phyloP scores from a whole-genome alignment of 2,329 filamentous ascomycete genomes.

The Sporothrix inflata region DNA sequence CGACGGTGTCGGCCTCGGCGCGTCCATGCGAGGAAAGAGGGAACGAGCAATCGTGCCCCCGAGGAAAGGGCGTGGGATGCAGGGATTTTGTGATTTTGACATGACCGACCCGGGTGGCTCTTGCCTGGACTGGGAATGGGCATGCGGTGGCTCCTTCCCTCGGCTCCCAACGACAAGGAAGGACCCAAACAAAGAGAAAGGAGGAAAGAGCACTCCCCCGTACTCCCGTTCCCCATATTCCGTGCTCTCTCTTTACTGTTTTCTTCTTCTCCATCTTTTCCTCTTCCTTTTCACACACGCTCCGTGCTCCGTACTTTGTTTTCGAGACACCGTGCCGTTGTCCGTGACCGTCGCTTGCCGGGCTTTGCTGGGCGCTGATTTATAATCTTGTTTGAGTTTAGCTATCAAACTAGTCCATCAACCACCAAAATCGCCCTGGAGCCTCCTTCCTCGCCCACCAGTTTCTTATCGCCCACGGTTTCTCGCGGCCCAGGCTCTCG shows the following conservation, averaged over 20 bases:
- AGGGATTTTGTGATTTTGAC: background rate
- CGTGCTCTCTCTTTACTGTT: background rate
- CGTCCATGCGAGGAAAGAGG: background rate
- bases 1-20: background rate
- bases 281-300: background rate
- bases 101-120: constrained; percentile 2
- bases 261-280: background rate
- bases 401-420: constrained; percentile 5
- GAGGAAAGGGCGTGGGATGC: constrained; percentile 11
- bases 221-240: background rate
- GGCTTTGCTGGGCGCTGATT: constrained; percentile 14
- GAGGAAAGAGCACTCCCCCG: background rate
- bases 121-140: background rate
- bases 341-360: background rate
- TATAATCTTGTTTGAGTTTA: constrained; percentile 21
- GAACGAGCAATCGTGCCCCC: background rate
- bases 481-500: background rate
- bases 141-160: background rate
- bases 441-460: constrained; percentile 1
- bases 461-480: constrained; percentile 9
- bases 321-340: background rate
- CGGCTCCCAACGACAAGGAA: background rate
- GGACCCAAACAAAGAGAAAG: background rate
- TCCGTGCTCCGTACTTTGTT: background rate
- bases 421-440: background rate